Conservation (phyloP, 768 basidiomycete genomes). For the Hericium coralloides region DNA sequence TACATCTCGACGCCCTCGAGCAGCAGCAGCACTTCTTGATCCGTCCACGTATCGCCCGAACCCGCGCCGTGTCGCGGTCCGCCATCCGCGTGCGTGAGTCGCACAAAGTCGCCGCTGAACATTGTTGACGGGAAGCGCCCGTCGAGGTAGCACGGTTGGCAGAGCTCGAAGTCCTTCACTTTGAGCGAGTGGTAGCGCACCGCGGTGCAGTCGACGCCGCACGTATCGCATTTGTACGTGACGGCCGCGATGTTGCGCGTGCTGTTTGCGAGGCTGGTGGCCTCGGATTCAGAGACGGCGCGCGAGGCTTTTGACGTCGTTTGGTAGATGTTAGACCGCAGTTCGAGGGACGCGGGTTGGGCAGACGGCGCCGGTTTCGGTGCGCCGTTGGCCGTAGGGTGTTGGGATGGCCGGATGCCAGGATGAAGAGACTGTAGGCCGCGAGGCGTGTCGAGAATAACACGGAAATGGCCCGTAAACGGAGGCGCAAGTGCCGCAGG, state of each 20-base stretch:
- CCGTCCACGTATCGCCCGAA: constrained; percentile 66
- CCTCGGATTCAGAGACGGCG: constrained; percentile 58
- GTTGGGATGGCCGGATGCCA: constrained; percentile 51
- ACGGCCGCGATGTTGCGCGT: constrained; percentile 30
- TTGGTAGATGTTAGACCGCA: constrained; percentile 82
- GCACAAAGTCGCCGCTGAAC: constrained; percentile 97
- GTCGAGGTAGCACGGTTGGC: constrained; percentile 87
- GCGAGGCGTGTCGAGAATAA: constrained; percentile 92
- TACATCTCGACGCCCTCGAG: constrained; percentile 98
- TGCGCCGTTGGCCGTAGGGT: constrained; percentile 39
- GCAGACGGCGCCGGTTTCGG: constrained; percentile 28
- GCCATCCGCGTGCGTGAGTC: constrained; percentile 43
- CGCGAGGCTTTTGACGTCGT: constrained; percentile 80
- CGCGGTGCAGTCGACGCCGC: constrained; percentile 86
- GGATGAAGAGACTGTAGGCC: constrained; percentile 92
- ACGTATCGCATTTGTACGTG: constrained; percentile 82
- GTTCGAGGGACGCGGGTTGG: constrained; percentile 71
- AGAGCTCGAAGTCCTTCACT: constrained; percentile 85
- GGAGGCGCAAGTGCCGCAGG: constrained; percentile 93
- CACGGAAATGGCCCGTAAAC: constrained; percentile 98
- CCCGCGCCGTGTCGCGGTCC: constrained; percentile 28
- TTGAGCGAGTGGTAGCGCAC: constrained; percentile 90
- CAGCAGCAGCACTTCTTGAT: constrained; percentile 80
- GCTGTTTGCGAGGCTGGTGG: constrained; percentile 51
- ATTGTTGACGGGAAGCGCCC: constrained; percentile 94